Evolutionary conservation across 2,329 filamentous ascomycete species (phyloP).

Genomic region (Fusarium staphyleae): DNA sequence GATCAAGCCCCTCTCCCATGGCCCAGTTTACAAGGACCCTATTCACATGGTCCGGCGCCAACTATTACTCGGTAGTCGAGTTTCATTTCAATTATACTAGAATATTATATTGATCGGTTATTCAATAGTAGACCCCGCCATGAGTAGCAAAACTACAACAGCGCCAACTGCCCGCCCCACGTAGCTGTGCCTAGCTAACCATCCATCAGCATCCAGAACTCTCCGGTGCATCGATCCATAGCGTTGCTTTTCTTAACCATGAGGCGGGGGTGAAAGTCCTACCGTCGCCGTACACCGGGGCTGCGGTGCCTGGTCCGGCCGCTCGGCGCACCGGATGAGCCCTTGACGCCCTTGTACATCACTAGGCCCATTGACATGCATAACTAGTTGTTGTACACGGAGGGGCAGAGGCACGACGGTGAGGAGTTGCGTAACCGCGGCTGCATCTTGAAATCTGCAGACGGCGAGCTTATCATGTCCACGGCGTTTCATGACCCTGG

Average conservation of each 20-base stretch:
- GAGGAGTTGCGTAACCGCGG: background rate
- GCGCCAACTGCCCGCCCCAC: constrained; percentile 10
- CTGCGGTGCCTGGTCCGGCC: constrained; percentile 20
- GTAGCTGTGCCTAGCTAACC: constrained; percentile 1
- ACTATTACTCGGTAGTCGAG: too few relatives aligned
- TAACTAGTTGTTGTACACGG: background rate
- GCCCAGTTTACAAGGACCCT: too few relatives aligned
- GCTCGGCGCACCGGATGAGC: constrained; percentile 7
- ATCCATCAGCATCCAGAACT: background rate
- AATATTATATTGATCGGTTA: too few relatives aligned
- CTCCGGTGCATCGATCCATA: constrained; percentile 4
- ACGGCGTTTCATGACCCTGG: background rate
- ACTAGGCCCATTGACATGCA: background rate
- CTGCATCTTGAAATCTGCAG: background rate
- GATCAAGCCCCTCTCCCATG: too few relatives aligned
- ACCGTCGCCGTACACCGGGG: constrained; percentile 3
- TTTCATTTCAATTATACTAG: too few relatives aligned
- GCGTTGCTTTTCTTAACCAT: constrained; percentile 1
- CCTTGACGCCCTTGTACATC: background rate
- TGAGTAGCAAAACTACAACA: too few relatives aligned
- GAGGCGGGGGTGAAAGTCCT: background rate
- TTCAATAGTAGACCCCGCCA: constrained; percentile 5
- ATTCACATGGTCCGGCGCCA: too few relatives aligned
- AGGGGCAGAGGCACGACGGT: background rate
- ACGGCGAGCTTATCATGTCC: background rate